These are phyloP conservation scores for Flammula alnicola DNA, from an alignment of 1,284 basidiomycete species.

Conservation along the genomic window DNA sequence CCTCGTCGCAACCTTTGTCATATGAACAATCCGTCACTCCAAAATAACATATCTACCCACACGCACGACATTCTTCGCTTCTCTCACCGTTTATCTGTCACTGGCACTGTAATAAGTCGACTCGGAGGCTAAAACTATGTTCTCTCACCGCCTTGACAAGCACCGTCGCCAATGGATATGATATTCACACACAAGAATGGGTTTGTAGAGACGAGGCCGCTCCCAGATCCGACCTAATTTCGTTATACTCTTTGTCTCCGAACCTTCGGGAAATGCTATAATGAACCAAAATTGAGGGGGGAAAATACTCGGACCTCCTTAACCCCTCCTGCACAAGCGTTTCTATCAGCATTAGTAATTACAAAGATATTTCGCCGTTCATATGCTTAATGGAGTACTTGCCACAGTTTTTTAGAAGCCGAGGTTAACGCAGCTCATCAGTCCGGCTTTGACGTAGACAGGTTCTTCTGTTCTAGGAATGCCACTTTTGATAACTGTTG, in stretches of 20 bases:
- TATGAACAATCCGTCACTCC: constrained; percentile 13
- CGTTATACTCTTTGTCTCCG: neutral
- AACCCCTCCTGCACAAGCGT: neutral
- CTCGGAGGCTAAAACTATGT: neutral
- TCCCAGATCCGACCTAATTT: neutral
- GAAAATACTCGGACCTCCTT: constrained; percentile 6
- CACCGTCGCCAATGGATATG: neutral
- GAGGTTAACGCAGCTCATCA: constrained; percentile 26
- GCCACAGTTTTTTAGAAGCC: constrained; percentile 15
- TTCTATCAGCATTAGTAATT: too few species aligned
- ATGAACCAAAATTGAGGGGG: constrained; percentile 2
- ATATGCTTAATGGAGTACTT: constrained; percentile 17
- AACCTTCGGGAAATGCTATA: neutral
- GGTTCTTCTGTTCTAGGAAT: constrained; percentile 11
- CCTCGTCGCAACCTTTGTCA: constrained; percentile 7
- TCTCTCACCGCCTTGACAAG: constrained; percentile 1
- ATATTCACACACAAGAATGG: constrained; percentile 3
- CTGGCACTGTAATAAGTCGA: neutral
- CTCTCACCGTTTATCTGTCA: constrained; percentile 3
- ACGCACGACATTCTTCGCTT: constrained; percentile 10
- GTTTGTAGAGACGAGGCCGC: neutral
- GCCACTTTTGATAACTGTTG: constrained; percentile 4
- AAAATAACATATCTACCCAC: constrained; percentile 6
- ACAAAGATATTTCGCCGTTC: neutral
- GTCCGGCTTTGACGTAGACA: constrained; percentile 25